Percentiles rank a stretch among this genome's conserved stretches.
phyloP scores from a whole-genome alignment of 306 rosid species.

The Delonix regia region DNA sequence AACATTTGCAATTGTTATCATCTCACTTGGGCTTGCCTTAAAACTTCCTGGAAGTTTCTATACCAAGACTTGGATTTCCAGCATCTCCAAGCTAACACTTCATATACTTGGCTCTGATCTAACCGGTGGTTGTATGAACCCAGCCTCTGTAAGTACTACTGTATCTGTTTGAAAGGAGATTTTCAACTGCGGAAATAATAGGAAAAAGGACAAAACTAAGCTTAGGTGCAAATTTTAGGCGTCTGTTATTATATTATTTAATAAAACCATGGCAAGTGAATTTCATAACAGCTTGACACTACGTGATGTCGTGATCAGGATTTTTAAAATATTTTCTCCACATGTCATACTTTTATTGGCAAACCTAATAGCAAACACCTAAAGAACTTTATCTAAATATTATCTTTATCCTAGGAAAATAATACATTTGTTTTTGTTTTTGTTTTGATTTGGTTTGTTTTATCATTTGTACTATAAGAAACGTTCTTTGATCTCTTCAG shows the following conservation, averaged over 20 bases:
- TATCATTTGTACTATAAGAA: not conserved
- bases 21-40: constrained; percentile 70
- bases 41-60: constrained; percentile 70
- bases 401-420: not conserved
- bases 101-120: constrained; percentile 90
- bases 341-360: not conserved
- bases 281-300: not conserved
- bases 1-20: constrained; percentile 66
- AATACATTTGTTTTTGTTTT: not conserved
- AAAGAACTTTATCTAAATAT: not conserved
- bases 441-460: not conserved
- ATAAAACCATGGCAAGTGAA: not conserved
- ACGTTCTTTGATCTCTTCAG: constrained; percentile 42
- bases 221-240: not conserved
- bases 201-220: not conserved
- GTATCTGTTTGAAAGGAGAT: not conserved
- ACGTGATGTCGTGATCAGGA: not conserved
- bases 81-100: constrained; percentile 83
- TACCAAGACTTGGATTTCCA: constrained; percentile 95
- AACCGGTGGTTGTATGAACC: constrained; percentile 96
- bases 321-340: not conserved
- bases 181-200: not conserved
- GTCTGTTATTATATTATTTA: not conserved
- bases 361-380: not conserved
- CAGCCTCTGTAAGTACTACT: constrained; percentile 77